Evolutionary conservation across 257 asterid species (phyloP), one percentile per base, ranked within the genome.

Genomic region (Osmanthus fragrans): DNA sequence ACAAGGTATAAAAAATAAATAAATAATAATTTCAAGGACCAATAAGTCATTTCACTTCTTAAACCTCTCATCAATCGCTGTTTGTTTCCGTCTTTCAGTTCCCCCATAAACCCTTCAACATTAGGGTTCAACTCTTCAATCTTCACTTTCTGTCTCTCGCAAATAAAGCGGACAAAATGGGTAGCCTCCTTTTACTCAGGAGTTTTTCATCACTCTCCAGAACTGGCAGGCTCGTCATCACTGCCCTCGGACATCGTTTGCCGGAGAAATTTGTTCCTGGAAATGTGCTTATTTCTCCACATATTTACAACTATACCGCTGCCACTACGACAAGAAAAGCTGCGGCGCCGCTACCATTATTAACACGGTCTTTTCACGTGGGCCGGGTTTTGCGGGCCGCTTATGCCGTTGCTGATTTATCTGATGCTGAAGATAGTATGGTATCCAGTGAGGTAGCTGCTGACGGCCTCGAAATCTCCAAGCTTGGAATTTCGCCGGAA

Each of bases 381-480:
- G 84, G 91, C 70, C 81, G 76, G 73, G 33, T 84, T 56, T 76
- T 86, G 80, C 73, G 78, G 75, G 88, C 88, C 3, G 89, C 85
- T 0, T 81, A 84, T 60, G 97, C 96, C 1, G 88, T 72, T 23
- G 97, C 91, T 37, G 94, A 89, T 70, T 84, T 82, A 47, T 86
- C 89, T 3, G 94, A 88, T 60, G 81, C 85, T 25, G 96, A 88
- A 32, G 82, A 84, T 74, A 82, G 69, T 68, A 77, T 79, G 79
- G 74, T 76, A 73, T 74, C 89, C 4, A 73, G 72, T 63, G 85
- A 76, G 37, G 16, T 82, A 15, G 72, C 81, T 3, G 97, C 87
- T 40, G 97, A 94, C 25, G 96, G 99, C 36, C 94, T 95, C 21
- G 99, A 95, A 84, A 91, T 95, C 42, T 77, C 98, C 0, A 91